Evolutionary conservation across 2,329 filamentous ascomycete genomes (phyloP).

Genomic region (Claviceps paspali): DNA sequence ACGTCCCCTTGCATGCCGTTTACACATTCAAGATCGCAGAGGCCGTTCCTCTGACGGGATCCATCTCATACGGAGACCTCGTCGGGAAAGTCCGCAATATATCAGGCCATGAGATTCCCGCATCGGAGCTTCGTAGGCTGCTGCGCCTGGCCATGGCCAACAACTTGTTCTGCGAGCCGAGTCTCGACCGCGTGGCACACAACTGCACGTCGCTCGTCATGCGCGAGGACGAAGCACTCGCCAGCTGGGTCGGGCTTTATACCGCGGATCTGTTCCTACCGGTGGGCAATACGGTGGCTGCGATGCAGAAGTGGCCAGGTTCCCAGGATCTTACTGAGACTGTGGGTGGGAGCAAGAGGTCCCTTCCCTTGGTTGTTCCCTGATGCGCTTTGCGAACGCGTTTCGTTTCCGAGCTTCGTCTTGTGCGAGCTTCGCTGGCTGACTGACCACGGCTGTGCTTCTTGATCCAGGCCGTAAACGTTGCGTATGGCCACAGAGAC

Average conservation of each 20-base stretch:
- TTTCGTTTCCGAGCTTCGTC: too few species aligned
- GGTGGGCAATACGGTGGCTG: slow-evolving; percentile 16
- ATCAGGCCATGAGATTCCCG: slow-evolving; percentile 21
- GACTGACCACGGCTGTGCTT: too few species aligned
- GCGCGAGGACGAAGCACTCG: slow-evolving; percentile 12
- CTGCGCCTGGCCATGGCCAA: slow-evolving; percentile 24
- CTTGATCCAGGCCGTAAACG: slow-evolving; percentile 16
- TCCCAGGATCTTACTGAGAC: slow-evolving; percentile 21
- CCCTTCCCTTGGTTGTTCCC: neutral
- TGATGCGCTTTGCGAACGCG: too few species aligned
- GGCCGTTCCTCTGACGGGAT: slow-evolving; percentile 13
- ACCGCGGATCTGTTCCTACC: slow-evolving; percentile 16
- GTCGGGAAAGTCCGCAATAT: slow-evolving; percentile 14
- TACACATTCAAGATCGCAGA: slow-evolving; percentile 17
- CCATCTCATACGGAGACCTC: slow-evolving; percentile 15
- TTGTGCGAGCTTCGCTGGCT: too few species aligned
- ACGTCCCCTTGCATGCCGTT: slow-evolving; percentile 16
- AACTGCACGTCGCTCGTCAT: slow-evolving; percentile 19
- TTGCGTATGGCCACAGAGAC: slow-evolving; percentile 12
- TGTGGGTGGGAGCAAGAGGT: slow-evolving; percentile 3
- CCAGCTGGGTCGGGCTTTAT: slow-evolving; percentile 18
- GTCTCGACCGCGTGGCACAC: slow-evolving; percentile 22
- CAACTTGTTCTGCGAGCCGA: slow-evolving; percentile 24
- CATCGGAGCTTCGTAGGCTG: slow-evolving; percentile 18
- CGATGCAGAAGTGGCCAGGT: slow-evolving; percentile 21